Evolutionary conservation across 495 filamentous ascomycete genomes (phyloP).

Genomic region (Symbiotaphrina buchneri): DNA sequence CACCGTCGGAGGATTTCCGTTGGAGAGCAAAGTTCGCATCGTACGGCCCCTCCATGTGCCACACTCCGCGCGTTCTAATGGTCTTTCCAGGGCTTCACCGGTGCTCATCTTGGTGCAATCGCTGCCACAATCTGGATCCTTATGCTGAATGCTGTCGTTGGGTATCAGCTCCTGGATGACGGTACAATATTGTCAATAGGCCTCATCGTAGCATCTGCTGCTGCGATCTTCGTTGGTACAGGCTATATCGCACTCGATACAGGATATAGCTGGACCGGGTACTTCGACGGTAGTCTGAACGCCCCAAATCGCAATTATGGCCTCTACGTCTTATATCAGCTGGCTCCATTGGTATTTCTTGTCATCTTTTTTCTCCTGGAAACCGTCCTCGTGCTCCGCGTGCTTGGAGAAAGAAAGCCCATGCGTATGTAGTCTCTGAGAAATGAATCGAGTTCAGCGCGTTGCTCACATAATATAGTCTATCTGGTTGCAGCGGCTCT

Average conservation of each 20-base stretch:
- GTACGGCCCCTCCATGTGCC: constrained; percentile 21
- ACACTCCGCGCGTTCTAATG: background rate
- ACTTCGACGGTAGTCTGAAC: constrained; percentile 35
- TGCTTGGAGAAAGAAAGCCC: constrained; percentile 68
- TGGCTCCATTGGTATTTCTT: constrained; percentile 74
- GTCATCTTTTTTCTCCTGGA: constrained; percentile 69
- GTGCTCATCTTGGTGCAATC: constrained; percentile 80
- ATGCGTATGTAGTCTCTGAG: constrained; percentile 36
- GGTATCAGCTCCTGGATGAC: constrained; percentile 85
- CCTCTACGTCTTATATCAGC: constrained; percentile 85
- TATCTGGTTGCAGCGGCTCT: constrained; percentile 53
- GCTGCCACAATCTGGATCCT: constrained; percentile 77
- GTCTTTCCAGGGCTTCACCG: constrained; percentile 53
- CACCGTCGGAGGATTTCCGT: constrained; percentile 70
- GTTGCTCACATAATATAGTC: constrained; percentile 21
- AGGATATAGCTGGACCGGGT: constrained; percentile 61
- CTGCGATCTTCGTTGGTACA: constrained; percentile 63
- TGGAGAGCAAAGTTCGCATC: constrained; percentile 39
- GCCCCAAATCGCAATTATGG: constrained; percentile 43
- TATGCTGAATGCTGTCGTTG: constrained; percentile 77
- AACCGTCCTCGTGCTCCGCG: constrained; percentile 52
- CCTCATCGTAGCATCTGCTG: constrained; percentile 44
- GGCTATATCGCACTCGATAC: constrained; percentile 94
- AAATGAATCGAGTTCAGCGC: constrained; percentile 2
- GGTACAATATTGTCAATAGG: constrained; percentile 69